These are phyloP conservation scores for Apiotrichum brassicae DNA, from an alignment of 1,284 basidiomycete species.

Conservation along the genomic window DNA sequence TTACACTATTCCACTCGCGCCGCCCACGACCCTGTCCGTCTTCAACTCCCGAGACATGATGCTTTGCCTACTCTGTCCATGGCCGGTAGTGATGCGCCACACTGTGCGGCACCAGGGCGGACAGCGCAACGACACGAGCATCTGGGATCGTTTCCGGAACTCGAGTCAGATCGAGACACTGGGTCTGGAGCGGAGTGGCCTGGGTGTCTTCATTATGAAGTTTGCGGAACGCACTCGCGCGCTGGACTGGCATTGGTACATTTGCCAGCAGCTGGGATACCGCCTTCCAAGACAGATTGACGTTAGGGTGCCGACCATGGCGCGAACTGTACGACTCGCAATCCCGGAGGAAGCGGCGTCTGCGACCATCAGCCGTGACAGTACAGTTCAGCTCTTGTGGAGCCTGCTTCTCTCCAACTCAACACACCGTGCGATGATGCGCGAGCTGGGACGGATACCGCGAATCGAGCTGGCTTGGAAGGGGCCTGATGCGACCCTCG, in stretches of 20 bases:
- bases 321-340: slow-evolving; percentile 29
- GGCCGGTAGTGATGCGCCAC: slow-evolving; percentile 7
- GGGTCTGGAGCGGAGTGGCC: slow-evolving; percentile 5
- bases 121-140: neutral
- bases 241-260: slow-evolving; percentile 46
- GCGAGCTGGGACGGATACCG: slow-evolving; percentile 16
- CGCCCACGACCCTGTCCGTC: slow-evolving; percentile 32
- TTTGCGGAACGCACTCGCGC: slow-evolving; percentile 36
- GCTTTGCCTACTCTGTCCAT: slow-evolving; percentile 21
- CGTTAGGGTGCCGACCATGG: slow-evolving; percentile 32
- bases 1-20: slow-evolving; percentile 36
- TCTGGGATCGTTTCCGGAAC: slow-evolving; percentile 5
- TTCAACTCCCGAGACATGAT: slow-evolving; percentile 43
- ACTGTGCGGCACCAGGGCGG: slow-evolving; percentile 4
- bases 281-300: slow-evolving; percentile 35
- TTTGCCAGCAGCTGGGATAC: slow-evolving; percentile 38
- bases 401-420: slow-evolving; percentile 26
- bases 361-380: slow-evolving; percentile 18
- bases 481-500: slow-evolving; percentile 28
- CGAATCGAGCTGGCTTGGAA: slow-evolving; percentile 41
- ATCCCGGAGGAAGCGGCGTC: slow-evolving; percentile 30
- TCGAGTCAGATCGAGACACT: slow-evolving; percentile 8
- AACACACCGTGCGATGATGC: slow-evolving; percentile 24
- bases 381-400: slow-evolving; percentile 26
- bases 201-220: slow-evolving; percentile 37